These are phyloP conservation scores for Neonectria coccinea DNA, from an alignment of 2,329 filamentous ascomycete species.

Conservation along the genomic window DNA sequence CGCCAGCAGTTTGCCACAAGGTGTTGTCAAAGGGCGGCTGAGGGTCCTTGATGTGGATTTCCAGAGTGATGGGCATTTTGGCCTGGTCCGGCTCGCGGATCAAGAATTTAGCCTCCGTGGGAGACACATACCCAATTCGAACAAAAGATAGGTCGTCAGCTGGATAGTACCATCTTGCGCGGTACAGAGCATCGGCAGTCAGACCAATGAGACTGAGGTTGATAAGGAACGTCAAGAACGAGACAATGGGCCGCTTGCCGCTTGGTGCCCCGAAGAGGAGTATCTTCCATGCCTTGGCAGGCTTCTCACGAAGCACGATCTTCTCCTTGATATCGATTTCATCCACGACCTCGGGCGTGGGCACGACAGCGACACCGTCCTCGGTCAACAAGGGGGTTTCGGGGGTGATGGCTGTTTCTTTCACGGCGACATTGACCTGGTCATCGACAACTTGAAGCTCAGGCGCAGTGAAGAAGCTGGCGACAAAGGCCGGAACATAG, in stretches of 20 bases:
- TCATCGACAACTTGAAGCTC: conserved; percentile 71
- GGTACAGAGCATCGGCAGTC: conserved; percentile 81
- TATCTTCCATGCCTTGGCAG: conserved; percentile 69
- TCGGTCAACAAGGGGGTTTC: conserved; percentile 47
- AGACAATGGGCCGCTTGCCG: conserved; percentile 74
- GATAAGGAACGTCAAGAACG: conserved; percentile 75
- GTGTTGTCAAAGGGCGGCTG: conserved; percentile 65
- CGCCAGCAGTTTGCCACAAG: conserved; percentile 75
- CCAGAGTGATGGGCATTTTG: conserved; percentile 80
- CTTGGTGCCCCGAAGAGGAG: conserved; percentile 83
- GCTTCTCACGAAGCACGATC: conserved; percentile 68
- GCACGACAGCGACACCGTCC: conserved; percentile 46
- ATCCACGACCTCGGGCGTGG: conserved; percentile 54
- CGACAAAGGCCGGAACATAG: conserved; percentile 73
- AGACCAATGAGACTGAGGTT: conserved; percentile 78
- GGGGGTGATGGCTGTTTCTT: conserved; percentile 55
- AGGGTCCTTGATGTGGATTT: conserved; percentile 68
- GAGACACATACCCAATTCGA: conserved; percentile 87
- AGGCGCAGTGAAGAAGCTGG: conserved; percentile 67
- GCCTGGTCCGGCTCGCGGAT: conserved; percentile 84
- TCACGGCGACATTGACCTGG: conserved; percentile 67
- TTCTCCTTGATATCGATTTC: conserved; percentile 74
- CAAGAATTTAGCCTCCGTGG: conserved; percentile 81
- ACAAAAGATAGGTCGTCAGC: conserved; percentile 85
- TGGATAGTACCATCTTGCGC: conserved; percentile 76